Base-by-base conservation (phyloP, 352 stramenopile species). In the Plasmopara halstedii region DNA sequence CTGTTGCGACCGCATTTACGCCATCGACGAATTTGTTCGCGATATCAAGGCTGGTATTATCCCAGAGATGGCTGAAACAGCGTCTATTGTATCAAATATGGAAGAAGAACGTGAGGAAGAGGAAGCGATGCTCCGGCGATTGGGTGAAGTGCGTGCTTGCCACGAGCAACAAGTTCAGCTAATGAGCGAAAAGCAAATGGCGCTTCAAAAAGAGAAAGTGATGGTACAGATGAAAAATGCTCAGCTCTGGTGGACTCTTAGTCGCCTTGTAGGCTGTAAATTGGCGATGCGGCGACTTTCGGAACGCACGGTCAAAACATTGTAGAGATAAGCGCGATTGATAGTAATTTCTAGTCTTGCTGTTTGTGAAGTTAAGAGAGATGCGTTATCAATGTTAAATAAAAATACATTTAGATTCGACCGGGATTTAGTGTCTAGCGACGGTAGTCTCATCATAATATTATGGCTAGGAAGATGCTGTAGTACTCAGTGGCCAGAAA, bases 21-120 rank as follows among this genome's bases (percentile, higher is more conserved):
- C 62, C 41, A 67, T 71, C 13, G 62, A 71, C 41, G 57, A 67
- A 39, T 67, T 71, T 15, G 54, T 71, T 36, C 27, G 44, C 10
- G 62, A 71, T 18, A 40, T 71, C 17, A 17, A 56, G 15, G 53
- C 47, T 10, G 62, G 58, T 22, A 56, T 58, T 40, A 35, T 72
- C 11, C 53, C 51, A 1, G 38, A 46, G 8, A 56, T 72, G n/a
- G 13, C 18, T 15, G 58, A 72, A 27, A 40, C 55, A 10, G 42
- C 43, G 11, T 47, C 50, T 0, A 50, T 60, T 18, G 31, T 66
- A 34, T 25, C 29, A 1, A 53, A 72, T 31, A 67, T 72, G 58
- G 44, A 45, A 4, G 62, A 67, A 36, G 62, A 71, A 42, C 62
- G 62, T 14, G 46, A 58, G 20, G 62, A 71, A 42, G 31, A 35